Evolutionary conservation across 192 early-diverging fungal genomes (phyloP), one percentile per base, ranked within the genome.

Genomic region (Spinellus fusiger): DNA sequence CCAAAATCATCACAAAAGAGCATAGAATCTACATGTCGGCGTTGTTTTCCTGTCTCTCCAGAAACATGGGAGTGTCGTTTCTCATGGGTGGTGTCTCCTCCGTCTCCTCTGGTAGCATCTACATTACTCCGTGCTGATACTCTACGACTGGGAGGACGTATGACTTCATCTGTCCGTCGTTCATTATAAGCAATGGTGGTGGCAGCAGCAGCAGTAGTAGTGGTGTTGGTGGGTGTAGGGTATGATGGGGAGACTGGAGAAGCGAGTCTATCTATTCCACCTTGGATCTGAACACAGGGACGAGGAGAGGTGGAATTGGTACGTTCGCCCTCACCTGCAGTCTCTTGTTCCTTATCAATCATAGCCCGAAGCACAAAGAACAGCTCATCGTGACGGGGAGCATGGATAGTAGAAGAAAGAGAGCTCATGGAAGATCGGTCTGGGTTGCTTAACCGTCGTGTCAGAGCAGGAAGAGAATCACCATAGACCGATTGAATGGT

Each of bases 1-100:
- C 77, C 77, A 65, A 78, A 76, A 48, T 78, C 74, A 56, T 75
- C 61, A 2, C 71, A 70, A 29, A 67, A 70, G 15, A 73, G 18
- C 61, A 44, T 35, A 18, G 70, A 73, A 40, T 73, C 54, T n/a
- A 59, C 49, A 1, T 49, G 44, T 37, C 49, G 23, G 8, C 35
- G 65, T n/a, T n/a, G n/a, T n/a, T n/a, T n/a, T n/a, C n/a, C n/a
- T n/a, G n/a, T n/a, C n/a, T n/a, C n/a, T n/a, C n/a, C n/a, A n/a
- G n/a, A n/a, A n/a, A 49, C 33, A 61, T 51, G n/a, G 59, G 59
- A 25, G 59, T 61, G 49, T 61, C 49, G 18, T 61, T 47, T 13
- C 59, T 29, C 5, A 51, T 9, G 28, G 49, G 49, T 16, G 33
- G 54, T n/a, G n/a, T n/a, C n/a, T n/a, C n/a, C n/a, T n/a, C n/a